Base-by-base conservation (phyloP, 257 asterid genomes). In the Cordia subcordata region DNA sequence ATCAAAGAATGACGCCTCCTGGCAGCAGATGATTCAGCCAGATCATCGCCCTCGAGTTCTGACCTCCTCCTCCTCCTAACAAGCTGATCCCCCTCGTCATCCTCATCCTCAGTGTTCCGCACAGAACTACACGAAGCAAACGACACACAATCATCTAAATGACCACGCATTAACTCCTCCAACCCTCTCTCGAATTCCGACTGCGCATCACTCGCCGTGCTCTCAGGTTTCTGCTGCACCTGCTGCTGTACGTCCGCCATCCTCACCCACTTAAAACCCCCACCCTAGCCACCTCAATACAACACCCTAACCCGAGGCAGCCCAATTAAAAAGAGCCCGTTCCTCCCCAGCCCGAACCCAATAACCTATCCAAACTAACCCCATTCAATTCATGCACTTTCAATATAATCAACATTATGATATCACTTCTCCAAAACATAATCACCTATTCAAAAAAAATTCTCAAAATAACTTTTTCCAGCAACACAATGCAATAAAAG, bases 11-110 rank as follows among this genome's bases (percentile, higher is more conserved):
- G 95, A 49, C 94, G 89, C 68, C 96, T 75, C 74, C 96, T 75
- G 68, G 94, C 96, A 37, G 94, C 96, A 68, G 96, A 92, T 18
- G 99, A 84, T 75, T 92, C 99, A 10, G 96, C 96, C 76, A 86
- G 73, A 68, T 88, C 96, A 72, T 88, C 94, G 10, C 96, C 96
- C 49, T 88, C 96, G 23, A 86, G 94, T 72, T 88, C 94, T 2
- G 98, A 86, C 83, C 98, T 79, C 70, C 96, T 81, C 78, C 96
- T 76, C 81, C 95, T 76, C 56, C 94, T 72, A 6, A 80, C 82
- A 57, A 88, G 89, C 66, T 80, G 96, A 16, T 92, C 96, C n/a
- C 81, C 89, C 40, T 81, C 95, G 10, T 81, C 95, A 32, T 81
- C 98, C 58, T 84, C 98, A 42, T 88, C 95, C 69, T 88, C 96